phyloP scores from a whole-genome alignment of 2,329 filamentous ascomycete genomes.

The Lojkania enalia region DNA sequence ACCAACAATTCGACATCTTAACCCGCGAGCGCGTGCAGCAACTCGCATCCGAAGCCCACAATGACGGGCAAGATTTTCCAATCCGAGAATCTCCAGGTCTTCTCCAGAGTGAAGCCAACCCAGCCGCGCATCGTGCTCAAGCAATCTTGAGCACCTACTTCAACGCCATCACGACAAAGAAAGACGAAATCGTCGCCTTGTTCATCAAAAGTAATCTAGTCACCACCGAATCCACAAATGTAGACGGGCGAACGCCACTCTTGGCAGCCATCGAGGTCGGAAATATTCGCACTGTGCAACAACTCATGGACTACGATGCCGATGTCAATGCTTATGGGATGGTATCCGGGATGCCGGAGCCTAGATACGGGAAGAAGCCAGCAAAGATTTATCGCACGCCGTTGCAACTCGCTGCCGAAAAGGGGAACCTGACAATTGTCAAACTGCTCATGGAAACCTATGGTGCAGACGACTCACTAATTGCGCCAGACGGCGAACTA shows the following conservation, averaged over 20 bases:
- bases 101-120: no score
- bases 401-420: conserved; percentile 50
- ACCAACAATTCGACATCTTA: no score
- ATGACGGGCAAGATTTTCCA: no score
- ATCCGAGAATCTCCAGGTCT: no score
- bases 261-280: conserved; percentile 21
- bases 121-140: conserved; percentile 1
- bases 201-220: conserved; percentile 15
- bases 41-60: no score
- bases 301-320: conserved; percentile 19
- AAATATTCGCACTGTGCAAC: conserved; percentile 14
- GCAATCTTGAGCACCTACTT: conserved; percentile 17
- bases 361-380: neutral
- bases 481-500: conserved; percentile 52
- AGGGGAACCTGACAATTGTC: conserved; percentile 48
- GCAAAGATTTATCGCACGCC: conserved; percentile 43
- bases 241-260: conserved; percentile 17
- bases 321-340: conserved; percentile 18
- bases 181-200: conserved; percentile 15
- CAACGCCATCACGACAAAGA: conserved; percentile 14
- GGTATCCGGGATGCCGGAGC: neutral
- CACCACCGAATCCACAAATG: conserved; percentile 16
- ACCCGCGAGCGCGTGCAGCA: no score
- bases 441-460: conserved; percentile 48
- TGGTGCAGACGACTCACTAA: conserved; percentile 48